Percentiles rank a stretch among this genome's conserved stretches.
These are phyloP conservation scores for Pseudonectria buxi DNA, from an alignment of 2,329 filamentous ascomycete genomes.

Conservation along the genomic window DNA sequence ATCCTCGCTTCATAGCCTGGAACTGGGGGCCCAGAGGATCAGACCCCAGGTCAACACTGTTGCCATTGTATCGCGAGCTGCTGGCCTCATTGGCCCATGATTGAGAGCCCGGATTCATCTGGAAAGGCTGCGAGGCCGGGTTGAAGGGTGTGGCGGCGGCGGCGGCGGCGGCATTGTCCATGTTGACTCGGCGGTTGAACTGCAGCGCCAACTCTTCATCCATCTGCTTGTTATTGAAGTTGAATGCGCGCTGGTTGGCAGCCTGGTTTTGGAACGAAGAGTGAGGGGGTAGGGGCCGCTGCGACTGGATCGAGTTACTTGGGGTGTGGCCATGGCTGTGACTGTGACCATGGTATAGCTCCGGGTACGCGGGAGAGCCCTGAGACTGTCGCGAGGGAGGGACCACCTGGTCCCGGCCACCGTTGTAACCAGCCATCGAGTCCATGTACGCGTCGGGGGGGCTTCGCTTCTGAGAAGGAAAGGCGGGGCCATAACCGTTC, in stretches of 20 bases:
- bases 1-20: constrained; percentile 28
- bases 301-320: constrained; percentile 40
- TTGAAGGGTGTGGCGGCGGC: constrained; percentile 18
- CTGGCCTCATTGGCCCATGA: constrained; percentile 34
- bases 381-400: constrained; percentile 51
- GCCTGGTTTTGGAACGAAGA: constrained; percentile 39
- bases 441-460: constrained; percentile 36
- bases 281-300: constrained; percentile 38
- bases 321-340: constrained; percentile 34
- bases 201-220: constrained; percentile 31
- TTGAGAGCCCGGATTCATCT: constrained; percentile 41
- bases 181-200: constrained; percentile 26
- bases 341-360: constrained; percentile 24
- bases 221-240: constrained; percentile 31
- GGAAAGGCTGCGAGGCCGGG: constrained; percentile 33
- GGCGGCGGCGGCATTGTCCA: constrained; percentile 25
- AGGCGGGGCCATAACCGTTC: constrained; percentile 18
- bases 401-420: constrained; percentile 48
- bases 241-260: constrained; percentile 30
- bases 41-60: constrained; percentile 25
- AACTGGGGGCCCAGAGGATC: constrained; percentile 25
- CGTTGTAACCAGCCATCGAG: constrained; percentile 20
- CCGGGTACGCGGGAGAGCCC: constrained; percentile 31
- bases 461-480: constrained; percentile 24
- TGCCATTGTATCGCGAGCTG: constrained; percentile 20